A percentile compares a stretch with the other conserved stretches of the same genome.
Evolutionary conservation across 106 monocot species (phyloP).

Genomic region (Apostasia shenzhenica): DNA sequence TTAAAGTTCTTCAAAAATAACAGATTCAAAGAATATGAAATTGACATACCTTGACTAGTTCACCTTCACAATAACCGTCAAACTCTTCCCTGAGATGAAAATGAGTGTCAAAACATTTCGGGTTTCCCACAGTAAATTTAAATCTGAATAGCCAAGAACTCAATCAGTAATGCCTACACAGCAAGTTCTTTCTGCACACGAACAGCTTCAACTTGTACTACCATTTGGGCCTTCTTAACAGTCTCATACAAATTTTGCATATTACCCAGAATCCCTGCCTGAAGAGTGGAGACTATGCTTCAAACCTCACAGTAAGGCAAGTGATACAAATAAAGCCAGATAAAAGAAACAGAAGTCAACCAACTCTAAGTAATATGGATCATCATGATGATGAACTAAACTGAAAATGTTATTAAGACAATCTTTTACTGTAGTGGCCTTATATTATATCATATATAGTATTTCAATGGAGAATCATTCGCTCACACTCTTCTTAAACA

Average conservation of each 20-base stretch:
- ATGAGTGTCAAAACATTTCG: not conserved
- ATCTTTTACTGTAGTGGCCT: not conserved
- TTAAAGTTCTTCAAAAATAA: not conserved
- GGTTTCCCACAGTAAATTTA: not conserved
- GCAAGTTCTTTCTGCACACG: constrained; percentile 97
- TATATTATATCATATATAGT: not conserved
- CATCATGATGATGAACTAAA: not conserved
- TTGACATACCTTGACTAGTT: constrained; percentile 85
- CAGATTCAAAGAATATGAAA: not conserved
- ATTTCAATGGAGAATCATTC: not conserved
- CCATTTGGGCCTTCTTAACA: constrained; percentile 99
- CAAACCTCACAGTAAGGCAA: not conserved
- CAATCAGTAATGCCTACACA: constrained; percentile 45
- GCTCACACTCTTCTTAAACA: too few relatives aligned
- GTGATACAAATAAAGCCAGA: not conserved
- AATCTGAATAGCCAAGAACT: not conserved
- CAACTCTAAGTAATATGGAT: not conserved
- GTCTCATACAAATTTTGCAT: constrained; percentile 99
- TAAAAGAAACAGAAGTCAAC: not conserved
- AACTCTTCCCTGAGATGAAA: constrained; percentile 73
- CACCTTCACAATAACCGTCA: constrained; percentile 99
- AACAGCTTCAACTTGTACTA: constrained; percentile 98
- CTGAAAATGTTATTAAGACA: too few relatives aligned
- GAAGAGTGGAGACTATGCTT: not conserved
- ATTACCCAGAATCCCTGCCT: constrained; percentile 85